These are phyloP conservation scores for Salix purpurea DNA, from an alignment of 345 rosid species.

Conservation along the genomic window DNA sequence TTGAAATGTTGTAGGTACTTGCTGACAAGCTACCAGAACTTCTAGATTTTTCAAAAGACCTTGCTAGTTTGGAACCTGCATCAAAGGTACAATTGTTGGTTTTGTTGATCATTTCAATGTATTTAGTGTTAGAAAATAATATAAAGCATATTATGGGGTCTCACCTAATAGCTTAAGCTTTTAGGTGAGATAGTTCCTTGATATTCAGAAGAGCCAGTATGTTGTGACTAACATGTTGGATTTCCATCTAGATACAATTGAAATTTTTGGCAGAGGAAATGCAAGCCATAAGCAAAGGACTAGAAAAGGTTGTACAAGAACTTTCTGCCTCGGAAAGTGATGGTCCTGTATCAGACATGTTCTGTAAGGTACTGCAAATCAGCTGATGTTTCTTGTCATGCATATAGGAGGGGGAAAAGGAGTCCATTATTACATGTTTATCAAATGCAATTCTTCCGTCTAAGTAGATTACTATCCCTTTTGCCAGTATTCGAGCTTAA, in stretches of 20 bases:
- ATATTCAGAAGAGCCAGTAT: not conserved
- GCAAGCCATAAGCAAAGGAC: conserved; percentile 96
- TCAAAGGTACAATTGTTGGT: conserved; percentile 49
- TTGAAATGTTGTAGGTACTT: conserved; percentile 58
- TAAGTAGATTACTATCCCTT: not conserved
- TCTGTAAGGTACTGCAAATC: conserved; percentile 47
- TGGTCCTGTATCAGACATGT: conserved; percentile 68
- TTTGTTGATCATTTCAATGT: not conserved
- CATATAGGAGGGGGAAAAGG: too few relatives aligned
- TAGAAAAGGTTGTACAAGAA: conserved; percentile 88
- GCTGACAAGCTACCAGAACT: conserved; percentile 82
- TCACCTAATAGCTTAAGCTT: too few relatives aligned
- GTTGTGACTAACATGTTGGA: conserved; percentile 15
- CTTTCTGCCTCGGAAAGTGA: conserved; percentile 76
- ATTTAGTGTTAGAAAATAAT: too few relatives aligned
- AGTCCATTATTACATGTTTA: not conserved
- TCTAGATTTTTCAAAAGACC: conserved; percentile 68
- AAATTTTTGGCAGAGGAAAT: conserved; percentile 95
- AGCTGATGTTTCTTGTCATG: not conserved
- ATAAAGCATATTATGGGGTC: too few relatives aligned
- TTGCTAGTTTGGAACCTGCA: conserved; percentile 63
- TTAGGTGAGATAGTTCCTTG: too few relatives aligned
- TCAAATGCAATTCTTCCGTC: not conserved
- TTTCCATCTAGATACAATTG: conserved; percentile 67
- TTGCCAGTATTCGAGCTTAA: not conserved